Conservation (phyloP, 2,329 filamentous ascomycete species). For the Cladophialophora immunda region DNA sequence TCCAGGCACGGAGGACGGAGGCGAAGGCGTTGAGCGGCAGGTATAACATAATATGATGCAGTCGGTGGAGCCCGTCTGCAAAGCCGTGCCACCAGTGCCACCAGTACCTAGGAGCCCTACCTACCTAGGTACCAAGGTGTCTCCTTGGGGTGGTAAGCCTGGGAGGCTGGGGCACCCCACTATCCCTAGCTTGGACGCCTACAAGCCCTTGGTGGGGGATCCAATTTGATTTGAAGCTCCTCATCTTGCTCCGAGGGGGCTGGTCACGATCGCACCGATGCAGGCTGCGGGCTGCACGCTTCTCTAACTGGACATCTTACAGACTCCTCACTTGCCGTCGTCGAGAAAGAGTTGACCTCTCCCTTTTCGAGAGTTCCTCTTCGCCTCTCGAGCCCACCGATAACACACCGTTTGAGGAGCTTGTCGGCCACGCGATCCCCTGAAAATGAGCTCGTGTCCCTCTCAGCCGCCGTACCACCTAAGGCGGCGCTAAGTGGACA, state of each 20-base stretch:
- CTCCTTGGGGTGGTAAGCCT: neutral
- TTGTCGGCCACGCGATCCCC: neutral
- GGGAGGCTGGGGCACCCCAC: slow-evolving; percentile 5
- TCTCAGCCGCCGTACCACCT: neutral
- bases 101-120: neutral
- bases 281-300: neutral
- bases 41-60: slow-evolving; percentile 23
- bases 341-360: neutral
- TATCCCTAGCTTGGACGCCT: slow-evolving; percentile 3
- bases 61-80: slow-evolving; percentile 15
- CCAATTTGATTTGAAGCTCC: slow-evolving; percentile 1
- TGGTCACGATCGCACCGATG: neutral
- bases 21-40: slow-evolving; percentile 9
- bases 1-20: slow-evolving; percentile 4
- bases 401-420: neutral
- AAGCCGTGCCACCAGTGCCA: neutral
- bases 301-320: neutral
- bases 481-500: neutral
- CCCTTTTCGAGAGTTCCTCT: neutral
- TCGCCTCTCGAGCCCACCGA: no score
- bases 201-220: slow-evolving; percentile 1
- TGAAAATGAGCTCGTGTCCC: neutral
- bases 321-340: neutral
- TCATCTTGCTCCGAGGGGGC: neutral
- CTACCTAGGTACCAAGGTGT: neutral